phyloP scores from a whole-genome alignment of 208 protist species.

The Trypanosoma mega region DNA sequence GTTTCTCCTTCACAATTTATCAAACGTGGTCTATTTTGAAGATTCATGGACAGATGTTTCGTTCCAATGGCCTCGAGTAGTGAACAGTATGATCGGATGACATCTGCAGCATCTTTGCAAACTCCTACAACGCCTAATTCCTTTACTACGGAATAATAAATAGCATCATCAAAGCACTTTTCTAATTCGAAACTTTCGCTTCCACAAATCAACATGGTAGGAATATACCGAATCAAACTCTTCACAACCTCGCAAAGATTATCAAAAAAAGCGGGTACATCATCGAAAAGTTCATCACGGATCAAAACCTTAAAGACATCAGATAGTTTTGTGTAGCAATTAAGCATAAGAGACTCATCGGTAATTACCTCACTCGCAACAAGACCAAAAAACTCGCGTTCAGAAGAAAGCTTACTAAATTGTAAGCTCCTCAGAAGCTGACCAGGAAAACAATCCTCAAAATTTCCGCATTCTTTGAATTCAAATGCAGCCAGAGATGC shows the following conservation, averaged over 20 bases:
- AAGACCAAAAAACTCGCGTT: conserved; percentile 63
- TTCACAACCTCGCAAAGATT: conserved; percentile 69
- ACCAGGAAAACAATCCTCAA: conserved; percentile 30
- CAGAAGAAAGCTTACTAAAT: conserved; percentile 47
- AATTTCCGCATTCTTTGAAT: conserved; percentile 34
- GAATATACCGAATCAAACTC: conserved; percentile 39
- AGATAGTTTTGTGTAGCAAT: conserved; percentile 39
- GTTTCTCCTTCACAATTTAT: conserved; percentile 20
- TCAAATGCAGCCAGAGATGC: conserved; percentile 47
- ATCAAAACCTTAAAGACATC: conserved; percentile 42
- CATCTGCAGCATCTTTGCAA: conserved; percentile 51
- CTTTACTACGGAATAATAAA: conserved; percentile 66
- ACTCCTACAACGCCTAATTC: conserved; percentile 47
- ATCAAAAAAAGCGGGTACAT: conserved; percentile 78
- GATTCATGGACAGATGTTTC: conserved; percentile 43
- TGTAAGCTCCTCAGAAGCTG: conserved; percentile 46
- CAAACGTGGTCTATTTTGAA: background rate
- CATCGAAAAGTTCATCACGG: conserved; percentile 62
- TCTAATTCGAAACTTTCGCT: background rate
- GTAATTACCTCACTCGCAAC: conserved; percentile 25
- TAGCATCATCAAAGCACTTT: conserved; percentile 44
- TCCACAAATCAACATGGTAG: conserved; percentile 13
- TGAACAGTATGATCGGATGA: conserved; percentile 56
- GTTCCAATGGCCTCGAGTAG: conserved; percentile 56
- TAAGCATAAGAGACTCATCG: conserved; percentile 18